These are phyloP conservation scores for Sutorius eximius DNA, from an alignment of 1,284 basidiomycete genomes.

Conservation along the genomic window DNA sequence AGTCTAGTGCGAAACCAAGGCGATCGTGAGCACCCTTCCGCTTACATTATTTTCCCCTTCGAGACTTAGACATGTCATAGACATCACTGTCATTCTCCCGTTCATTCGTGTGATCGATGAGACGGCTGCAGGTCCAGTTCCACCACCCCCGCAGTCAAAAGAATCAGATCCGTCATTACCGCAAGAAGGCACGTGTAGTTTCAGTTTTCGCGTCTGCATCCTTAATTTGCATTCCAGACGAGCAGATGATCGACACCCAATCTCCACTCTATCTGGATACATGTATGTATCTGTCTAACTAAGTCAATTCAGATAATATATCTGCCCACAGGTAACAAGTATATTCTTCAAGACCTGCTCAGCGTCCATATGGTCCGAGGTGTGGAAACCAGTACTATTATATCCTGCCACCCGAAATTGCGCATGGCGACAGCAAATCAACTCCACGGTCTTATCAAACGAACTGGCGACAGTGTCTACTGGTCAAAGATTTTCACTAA, in stretches of 20 bases:
- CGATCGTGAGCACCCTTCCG: constrained; percentile 43
- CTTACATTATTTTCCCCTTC: background rate
- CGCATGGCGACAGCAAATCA: constrained; percentile 38
- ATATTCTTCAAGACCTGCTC: constrained; percentile 47
- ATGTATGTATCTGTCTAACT: constrained; percentile 14
- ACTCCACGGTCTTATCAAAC: constrained; percentile 42
- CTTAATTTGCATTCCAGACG: constrained; percentile 17
- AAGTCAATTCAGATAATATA: background rate
- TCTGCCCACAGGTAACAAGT: constrained; percentile 22
- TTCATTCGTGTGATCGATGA: constrained; percentile 39
- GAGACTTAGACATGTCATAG: constrained; percentile 28
- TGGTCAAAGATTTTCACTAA: constrained; percentile 50
- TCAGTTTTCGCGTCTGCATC: background rate
- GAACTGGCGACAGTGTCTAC: constrained; percentile 52
- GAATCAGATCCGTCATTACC: background rate
- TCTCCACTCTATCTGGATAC: constrained; percentile 25
- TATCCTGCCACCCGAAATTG: constrained; percentile 44
- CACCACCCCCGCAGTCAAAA: background rate
- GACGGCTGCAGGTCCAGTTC: background rate
- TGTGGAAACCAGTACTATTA: constrained; percentile 42
- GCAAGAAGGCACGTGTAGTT: constrained; percentile 7
- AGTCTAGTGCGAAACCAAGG: constrained; percentile 35
- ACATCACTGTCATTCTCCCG: constrained; percentile 52
- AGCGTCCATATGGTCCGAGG: constrained; percentile 50
- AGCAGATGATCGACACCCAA: constrained; percentile 33